Evolutionary conservation across 129 eudicot genomes (phyloP).

Genomic region (Calendula officinalis): DNA sequence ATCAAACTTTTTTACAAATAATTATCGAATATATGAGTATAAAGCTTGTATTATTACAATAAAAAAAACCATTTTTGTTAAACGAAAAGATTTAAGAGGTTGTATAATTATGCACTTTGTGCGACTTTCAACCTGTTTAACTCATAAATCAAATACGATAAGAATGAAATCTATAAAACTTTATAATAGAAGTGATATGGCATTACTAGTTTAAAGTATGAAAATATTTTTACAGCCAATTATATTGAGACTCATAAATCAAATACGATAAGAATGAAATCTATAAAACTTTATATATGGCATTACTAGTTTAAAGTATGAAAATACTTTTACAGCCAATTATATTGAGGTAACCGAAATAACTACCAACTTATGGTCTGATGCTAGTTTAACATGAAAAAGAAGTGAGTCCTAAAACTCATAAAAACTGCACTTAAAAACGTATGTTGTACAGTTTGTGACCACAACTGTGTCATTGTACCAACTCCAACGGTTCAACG

Average conservation of each 20-base stretch:
- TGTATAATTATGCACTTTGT: background rate
- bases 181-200: slow-evolving; percentile 7
- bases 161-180: background rate
- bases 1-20: too few species aligned
- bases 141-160: background rate
- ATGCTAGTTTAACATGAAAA: background rate
- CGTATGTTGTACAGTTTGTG: background rate
- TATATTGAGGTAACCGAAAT: slow-evolving; percentile 24
- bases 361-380: slow-evolving; percentile 4
- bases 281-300: slow-evolving; percentile 4
- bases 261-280: background rate
- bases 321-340: slow-evolving; percentile 25
- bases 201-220: slow-evolving; percentile 20
- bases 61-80: background rate
- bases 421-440: slow-evolving; percentile 21
- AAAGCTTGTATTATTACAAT: too few species aligned
- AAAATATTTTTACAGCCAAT: slow-evolving; percentile 25
- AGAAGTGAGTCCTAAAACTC: slow-evolving; percentile 18
- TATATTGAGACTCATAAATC: slow-evolving; percentile 7
- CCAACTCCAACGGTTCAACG: slow-evolving; percentile 26
- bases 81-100: background rate
- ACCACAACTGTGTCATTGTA: slow-evolving; percentile 11
- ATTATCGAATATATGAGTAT: too few species aligned
- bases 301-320: slow-evolving; percentile 20
- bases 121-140: background rate